Base-by-base conservation (phyloP, 2,329 filamentous ascomycete species). In the Talaromyces piceae region DNA sequence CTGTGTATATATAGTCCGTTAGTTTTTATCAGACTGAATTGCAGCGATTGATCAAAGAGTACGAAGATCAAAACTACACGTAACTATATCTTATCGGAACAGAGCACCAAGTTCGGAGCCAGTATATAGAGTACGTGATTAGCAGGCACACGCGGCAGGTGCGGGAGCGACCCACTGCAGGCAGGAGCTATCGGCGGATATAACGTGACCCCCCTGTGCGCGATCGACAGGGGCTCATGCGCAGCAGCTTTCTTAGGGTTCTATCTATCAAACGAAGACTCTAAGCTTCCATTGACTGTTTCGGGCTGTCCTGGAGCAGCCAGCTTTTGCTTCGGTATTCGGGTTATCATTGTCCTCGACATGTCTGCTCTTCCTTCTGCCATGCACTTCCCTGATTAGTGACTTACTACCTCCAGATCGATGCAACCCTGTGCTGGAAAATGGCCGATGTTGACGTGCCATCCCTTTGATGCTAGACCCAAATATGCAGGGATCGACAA, bases 401-500 rank as follows among this genome's bases (percentile, higher is more conserved):
- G 6, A 12, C 39, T 22, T 6, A 22, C n/a, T 22, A 3, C 39
- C 18, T n/a, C 22, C 18, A 31, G 28, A 26, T 27, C 41, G 41
- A 49, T 53, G 51, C 41, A 39, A 53, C 51, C 41, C 23, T 51
- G 30, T 51, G 4, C 20, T 43, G 44, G 39, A 28, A 31, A 45
- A 18, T 28, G 8, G 25, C 28, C 44, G 33, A 51, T 43, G n/a
- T 18, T 39, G 25, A 16, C n/a, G 25, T 46, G 23, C 23, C 39
- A 48, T 47, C 18, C 51, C 25, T 23, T 26, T 27, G 46, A 37
- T 47, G 25, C 44, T 54, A 50, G 26, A 25, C 51, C 51, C 31
- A 11, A 47, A 54, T 18, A 41, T 48, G 47, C 51, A 54, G 37
- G 33, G 51, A 54, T 54, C 51, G 51, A 48, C 51, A 54, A 47